A percentile compares a stretch with the other conserved stretches of the same genome.
Conservation (phyloP, 2,329 filamentous ascomycete species). For the Gremmenia infestans region DNA sequence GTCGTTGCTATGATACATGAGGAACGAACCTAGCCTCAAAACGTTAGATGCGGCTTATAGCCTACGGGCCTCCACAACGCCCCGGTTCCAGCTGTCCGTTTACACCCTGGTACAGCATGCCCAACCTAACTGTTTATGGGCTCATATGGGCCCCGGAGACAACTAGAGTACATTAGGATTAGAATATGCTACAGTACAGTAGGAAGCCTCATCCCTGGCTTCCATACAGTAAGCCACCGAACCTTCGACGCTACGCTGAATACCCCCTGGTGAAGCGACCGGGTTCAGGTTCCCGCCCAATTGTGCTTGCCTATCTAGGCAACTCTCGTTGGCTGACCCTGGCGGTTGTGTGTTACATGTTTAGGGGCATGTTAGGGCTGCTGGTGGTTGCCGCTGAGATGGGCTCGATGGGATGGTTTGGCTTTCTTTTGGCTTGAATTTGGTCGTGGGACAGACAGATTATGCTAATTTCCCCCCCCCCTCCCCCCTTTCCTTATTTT, state of each 20-base stretch:
- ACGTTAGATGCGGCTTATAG: not conserved
- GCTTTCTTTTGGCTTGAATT: not conserved
- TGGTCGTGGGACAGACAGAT: not conserved
- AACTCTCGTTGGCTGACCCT: not conserved
- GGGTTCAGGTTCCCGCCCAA: not conserved
- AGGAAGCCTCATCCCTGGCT: constrained; percentile 10
- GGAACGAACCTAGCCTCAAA: constrained; percentile 1
- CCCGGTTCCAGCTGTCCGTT: constrained; percentile 15
- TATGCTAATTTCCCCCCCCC: constrained; percentile 1
- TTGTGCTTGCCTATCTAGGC: not conserved
- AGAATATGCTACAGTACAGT: not conserved
- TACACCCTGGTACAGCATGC: constrained; percentile 5
- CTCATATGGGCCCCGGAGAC: not conserved
- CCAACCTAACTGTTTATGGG: not conserved
- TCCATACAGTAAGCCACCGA: constrained; percentile 9
- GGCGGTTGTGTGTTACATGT: not conserved
- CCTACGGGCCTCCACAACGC: not conserved
- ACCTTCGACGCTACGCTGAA: not conserved
- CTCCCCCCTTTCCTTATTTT: not conserved
- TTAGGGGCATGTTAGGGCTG: not conserved
- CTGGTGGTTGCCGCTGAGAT: not conserved
- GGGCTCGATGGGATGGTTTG: not conserved
- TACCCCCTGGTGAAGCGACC: not conserved
- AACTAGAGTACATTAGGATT: not conserved
- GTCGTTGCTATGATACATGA: constrained; percentile 3